These are phyloP conservation scores for Cyphellophora attinorum DNA, from an alignment of 2,329 filamentous ascomycete species.

Conservation along the genomic window DNA sequence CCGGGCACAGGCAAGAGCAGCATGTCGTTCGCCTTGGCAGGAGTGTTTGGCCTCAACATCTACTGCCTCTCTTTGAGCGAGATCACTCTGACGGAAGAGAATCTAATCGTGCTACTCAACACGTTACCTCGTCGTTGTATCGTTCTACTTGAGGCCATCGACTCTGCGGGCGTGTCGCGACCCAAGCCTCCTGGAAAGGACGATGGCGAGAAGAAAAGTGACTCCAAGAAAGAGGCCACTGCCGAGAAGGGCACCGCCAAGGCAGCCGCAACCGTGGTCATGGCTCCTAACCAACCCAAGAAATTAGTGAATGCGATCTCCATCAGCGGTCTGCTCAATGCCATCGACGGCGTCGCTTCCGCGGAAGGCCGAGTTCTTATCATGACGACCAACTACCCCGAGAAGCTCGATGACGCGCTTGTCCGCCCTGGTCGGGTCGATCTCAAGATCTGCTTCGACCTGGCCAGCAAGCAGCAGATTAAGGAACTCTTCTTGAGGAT, in stretches of 20 bases:
- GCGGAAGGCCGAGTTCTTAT: conserved; percentile 73
- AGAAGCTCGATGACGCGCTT: conserved; percentile 62
- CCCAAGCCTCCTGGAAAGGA: not conserved
- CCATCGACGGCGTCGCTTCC: conserved; percentile 71
- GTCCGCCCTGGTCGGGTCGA: conserved; percentile 66
- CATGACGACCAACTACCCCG: conserved; percentile 71
- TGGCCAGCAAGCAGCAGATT: conserved; percentile 17
- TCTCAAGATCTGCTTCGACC: conserved; percentile 51
- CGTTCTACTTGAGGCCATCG: conserved; percentile 60
- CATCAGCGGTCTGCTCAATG: conserved; percentile 69
- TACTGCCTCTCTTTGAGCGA: conserved; percentile 55
- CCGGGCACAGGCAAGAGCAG: conserved; percentile 67
- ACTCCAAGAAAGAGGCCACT: conserved; percentile 1
- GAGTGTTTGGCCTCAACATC: conserved; percentile 57
- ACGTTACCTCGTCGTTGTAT: conserved; percentile 54
- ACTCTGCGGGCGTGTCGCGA: conserved; percentile 47
- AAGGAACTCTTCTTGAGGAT: conserved; percentile 20
- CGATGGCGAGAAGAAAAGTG: not conserved
- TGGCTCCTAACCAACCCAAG: conserved; percentile 71
- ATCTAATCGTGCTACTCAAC: conserved; percentile 50
- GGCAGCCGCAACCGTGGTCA: conserved; percentile 70
- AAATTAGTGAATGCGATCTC: conserved; percentile 65
- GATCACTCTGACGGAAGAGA: conserved; percentile 52
- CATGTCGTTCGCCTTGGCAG: conserved; percentile 57
- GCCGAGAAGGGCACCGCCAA: conserved; percentile 4